These are phyloP conservation scores for Pseudofabraea citricarpa DNA, from an alignment of 2,329 filamentous ascomycete species.

Conservation along the genomic window DNA sequence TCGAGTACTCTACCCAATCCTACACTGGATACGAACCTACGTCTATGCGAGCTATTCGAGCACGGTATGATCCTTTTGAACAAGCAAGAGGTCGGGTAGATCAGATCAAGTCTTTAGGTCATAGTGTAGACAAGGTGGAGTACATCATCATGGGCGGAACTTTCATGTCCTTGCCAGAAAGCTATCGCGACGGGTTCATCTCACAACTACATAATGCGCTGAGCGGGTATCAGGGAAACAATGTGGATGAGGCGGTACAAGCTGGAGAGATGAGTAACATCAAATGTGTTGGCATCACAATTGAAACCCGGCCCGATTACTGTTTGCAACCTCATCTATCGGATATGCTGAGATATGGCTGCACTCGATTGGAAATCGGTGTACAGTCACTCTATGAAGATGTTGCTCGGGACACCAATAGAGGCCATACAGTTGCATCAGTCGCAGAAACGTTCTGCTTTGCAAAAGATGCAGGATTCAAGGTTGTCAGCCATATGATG, in stretches of 20 bases:
- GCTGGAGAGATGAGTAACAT: slow-evolving; percentile 95
- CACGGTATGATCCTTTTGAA: slow-evolving; percentile 95
- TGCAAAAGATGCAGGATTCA: slow-evolving; percentile 98
- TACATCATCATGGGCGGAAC: slow-evolving; percentile 99
- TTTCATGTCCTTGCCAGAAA: slow-evolving; percentile 91
- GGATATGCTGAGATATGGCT: slow-evolving; percentile 96
- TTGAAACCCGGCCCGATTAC: slow-evolving; percentile 95
- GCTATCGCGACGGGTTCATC: slow-evolving; percentile 91
- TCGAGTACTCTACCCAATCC: slow-evolving; percentile 98
- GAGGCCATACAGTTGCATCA: slow-evolving; percentile 90
- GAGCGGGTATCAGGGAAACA: slow-evolving; percentile 88
- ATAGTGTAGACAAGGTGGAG: slow-evolving; percentile 98
- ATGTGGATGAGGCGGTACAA: slow-evolving; percentile 92
- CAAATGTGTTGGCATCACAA: slow-evolving; percentile 98
- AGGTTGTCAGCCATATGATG: slow-evolving; percentile 99
- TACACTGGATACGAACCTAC: slow-evolving; percentile 99
- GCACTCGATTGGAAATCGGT: slow-evolving; percentile 88
- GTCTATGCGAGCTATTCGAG: slow-evolving; percentile 95
- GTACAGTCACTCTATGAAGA: slow-evolving; percentile 98
- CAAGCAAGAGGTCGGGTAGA: slow-evolving; percentile 94
- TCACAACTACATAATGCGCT: slow-evolving; percentile 94
- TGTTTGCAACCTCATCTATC: slow-evolving; percentile 93
- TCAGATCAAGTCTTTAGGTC: slow-evolving; percentile 90
- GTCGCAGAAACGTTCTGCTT: slow-evolving; percentile 96
- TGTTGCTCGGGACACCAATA: slow-evolving; percentile 95